Percentiles rank a stretch among this genome's conserved stretches.
phyloP scores from a whole-genome alignment of 2,329 filamentous ascomycete species.

The Rosellinia necatrix region DNA sequence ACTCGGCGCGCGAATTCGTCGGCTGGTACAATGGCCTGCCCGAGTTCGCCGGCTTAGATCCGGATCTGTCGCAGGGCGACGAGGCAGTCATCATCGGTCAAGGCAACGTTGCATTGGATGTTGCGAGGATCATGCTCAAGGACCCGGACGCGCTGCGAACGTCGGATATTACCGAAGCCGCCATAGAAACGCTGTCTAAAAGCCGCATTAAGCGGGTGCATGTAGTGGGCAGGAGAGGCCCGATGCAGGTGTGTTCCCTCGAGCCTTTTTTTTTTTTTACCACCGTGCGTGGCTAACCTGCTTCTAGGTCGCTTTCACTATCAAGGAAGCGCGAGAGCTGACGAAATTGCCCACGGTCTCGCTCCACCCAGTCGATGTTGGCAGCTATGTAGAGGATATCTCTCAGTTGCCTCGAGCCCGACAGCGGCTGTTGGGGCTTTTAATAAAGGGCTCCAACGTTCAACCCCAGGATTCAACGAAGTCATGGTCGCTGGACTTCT shows the following conservation, averaged over 20 bases:
- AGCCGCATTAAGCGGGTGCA: constrained; percentile 80
- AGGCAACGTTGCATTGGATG: constrained; percentile 93
- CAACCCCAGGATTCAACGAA: constrained; percentile 56
- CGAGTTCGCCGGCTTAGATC: constrained; percentile 73
- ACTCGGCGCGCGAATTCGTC: constrained; percentile 90
- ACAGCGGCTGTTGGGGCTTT: constrained; percentile 77
- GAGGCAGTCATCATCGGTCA: constrained; percentile 90
- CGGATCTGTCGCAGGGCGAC: constrained; percentile 74
- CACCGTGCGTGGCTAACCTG: constrained; percentile 6
- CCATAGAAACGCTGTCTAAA: constrained; percentile 71
- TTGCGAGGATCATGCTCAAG: constrained; percentile 83
- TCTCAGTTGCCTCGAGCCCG: constrained; percentile 75
- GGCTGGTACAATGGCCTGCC: constrained; percentile 98
- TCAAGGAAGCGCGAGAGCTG: constrained; percentile 90
- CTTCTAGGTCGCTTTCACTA: constrained; percentile 82
- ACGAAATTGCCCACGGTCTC: constrained; percentile 74
- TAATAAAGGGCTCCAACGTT: constrained; percentile 72
- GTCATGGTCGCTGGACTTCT: constrained; percentile 84
- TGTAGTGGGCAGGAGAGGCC: constrained; percentile 87
- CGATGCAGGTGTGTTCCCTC: constrained; percentile 69
- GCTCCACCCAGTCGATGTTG: constrained; percentile 71
- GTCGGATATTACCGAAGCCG: constrained; percentile 89
- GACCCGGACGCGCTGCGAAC: constrained; percentile 73
- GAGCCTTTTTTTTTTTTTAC: neutral
- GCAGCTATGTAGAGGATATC: constrained; percentile 67